These are phyloP conservation scores for Pseudonectria foliicola DNA, from an alignment of 2,329 filamentous ascomycete genomes.

Conservation along the genomic window DNA sequence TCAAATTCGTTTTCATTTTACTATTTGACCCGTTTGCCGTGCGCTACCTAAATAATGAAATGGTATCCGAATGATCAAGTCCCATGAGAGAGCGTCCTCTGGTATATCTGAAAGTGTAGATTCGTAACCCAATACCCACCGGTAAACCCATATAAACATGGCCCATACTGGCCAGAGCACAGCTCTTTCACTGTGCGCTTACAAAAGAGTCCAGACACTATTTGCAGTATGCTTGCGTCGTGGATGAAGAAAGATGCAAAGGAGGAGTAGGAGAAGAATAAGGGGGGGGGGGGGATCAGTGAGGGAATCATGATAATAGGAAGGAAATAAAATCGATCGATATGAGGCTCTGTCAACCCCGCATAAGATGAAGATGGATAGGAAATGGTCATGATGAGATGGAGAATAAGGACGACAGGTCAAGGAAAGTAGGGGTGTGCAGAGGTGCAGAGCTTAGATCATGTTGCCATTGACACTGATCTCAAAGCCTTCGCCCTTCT, in stretches of 20 bases:
- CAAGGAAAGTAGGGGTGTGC: background rate
- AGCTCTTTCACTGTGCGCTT: no score
- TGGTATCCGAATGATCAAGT: constrained; percentile 18
- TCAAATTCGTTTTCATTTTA: constrained; percentile 7
- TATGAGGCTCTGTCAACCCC: no score
- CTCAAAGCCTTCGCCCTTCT: constrained; percentile 77
- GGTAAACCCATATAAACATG: no score
- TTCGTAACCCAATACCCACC: no score
- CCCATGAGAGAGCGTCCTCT: constrained; percentile 5
- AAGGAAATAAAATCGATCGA: no score
- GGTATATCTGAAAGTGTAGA: constrained; percentile 2
- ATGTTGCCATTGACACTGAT: constrained; percentile 75
- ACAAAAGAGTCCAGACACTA: no score
- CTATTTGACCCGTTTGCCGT: background rate
- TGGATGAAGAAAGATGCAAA: no score
- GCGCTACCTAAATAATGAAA: constrained; percentile 11
- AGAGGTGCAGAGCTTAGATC: constrained; percentile 40
- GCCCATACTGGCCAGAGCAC: no score
- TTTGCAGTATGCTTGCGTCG: no score
- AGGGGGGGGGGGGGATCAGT: no score
- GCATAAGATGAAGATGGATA: background rate
- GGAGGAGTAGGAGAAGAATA: no score
- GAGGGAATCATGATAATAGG: no score
- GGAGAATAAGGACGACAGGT: background rate
- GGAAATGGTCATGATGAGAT: background rate